A percentile compares a stretch with the other conserved stretches of the same genome.
These are phyloP conservation scores for Smittium mucronatum DNA, from an alignment of 371 early-diverging fungal species.

Conservation along the genomic window DNA sequence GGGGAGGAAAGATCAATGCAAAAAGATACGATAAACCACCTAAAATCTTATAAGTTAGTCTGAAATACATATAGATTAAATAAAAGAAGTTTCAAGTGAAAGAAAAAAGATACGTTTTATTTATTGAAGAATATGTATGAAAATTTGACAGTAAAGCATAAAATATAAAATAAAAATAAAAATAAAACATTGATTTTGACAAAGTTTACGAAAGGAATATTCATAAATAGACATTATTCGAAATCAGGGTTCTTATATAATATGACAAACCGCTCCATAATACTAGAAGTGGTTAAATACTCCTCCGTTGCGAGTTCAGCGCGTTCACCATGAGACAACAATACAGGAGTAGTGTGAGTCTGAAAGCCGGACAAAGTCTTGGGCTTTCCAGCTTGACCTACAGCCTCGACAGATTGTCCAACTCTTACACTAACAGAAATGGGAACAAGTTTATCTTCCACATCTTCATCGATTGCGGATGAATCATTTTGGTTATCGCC, in stretches of 20 bases:
- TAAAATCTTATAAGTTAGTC: too few species aligned
- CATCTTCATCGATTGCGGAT: neutral
- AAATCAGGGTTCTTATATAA: conserved; percentile 80
- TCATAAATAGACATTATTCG: neutral
- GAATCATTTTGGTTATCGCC: neutral
- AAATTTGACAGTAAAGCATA: too few species aligned
- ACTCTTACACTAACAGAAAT: conserved; percentile 84
- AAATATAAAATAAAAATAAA: too few species aligned
- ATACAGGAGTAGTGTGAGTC: conserved; percentile 94
- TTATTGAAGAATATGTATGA: too few species aligned
- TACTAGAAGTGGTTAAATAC: conserved; percentile 63
- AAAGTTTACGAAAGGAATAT: too few species aligned
- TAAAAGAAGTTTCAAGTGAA: too few species aligned
- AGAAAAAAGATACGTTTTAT: too few species aligned
- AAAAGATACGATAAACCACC: too few species aligned
- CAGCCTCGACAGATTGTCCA: conserved; percentile 97
- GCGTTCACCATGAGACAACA: conserved; percentile 89
- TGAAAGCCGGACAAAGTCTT: conserved; percentile 98
- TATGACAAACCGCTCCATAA: conserved; percentile 91
- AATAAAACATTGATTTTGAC: too few species aligned
- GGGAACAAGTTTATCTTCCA: conserved; percentile 13
- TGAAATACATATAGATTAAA: too few species aligned
- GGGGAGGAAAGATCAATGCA: too few species aligned
- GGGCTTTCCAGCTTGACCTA: conserved; percentile 98
- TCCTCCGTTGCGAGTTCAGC: conserved; percentile 97